Conservation (phyloP, 1,139 yeast species). For the Spencermartinsiella ligniputridi region DNA sequence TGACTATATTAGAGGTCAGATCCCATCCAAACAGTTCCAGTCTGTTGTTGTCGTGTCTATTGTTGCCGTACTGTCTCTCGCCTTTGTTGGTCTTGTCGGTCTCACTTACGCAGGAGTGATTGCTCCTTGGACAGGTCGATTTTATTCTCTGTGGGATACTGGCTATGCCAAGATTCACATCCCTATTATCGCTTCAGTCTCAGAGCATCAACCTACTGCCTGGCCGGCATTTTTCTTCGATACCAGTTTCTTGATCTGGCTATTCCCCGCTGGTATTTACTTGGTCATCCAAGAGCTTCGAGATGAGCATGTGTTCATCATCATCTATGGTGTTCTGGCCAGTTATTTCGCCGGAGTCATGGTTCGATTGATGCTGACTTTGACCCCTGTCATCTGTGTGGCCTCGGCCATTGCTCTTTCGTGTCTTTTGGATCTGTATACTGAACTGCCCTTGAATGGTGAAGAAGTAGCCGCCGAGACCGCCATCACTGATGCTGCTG, state of each 20-base stretch:
- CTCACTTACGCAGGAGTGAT: constrained; percentile 89
- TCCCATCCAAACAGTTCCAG: constrained; percentile 71
- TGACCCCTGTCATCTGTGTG: constrained; percentile 95
- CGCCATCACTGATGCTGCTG: constrained; percentile 12
- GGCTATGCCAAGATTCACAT: constrained; percentile 96
- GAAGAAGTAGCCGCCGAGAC: constrained; percentile 10
- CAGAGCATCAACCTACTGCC: constrained; percentile 99
- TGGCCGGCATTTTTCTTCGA: constrained; percentile 99
- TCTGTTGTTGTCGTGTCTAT: constrained; percentile 63
- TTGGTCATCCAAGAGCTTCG: constrained; percentile 82
- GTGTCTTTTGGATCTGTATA: constrained; percentile 75
- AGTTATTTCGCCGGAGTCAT: constrained; percentile 98
- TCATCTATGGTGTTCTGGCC: constrained; percentile 85
- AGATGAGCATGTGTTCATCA: constrained; percentile 89
- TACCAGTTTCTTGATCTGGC: constrained; percentile 88
- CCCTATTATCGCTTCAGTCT: constrained; percentile 97
- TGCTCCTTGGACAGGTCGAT: constrained; percentile 99
- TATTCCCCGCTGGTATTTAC: constrained; percentile 97
- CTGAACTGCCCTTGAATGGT: constrained; percentile 48
- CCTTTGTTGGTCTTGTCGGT: constrained; percentile 65
- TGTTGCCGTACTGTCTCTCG: constrained; percentile 51
- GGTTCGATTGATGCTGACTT: constrained; percentile 96
- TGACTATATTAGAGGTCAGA: constrained; percentile 69
- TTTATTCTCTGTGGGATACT: constrained; percentile 98
- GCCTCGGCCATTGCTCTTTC: constrained; percentile 85